Evolutionary conservation across 208 protist species (phyloP), one percentile per base, ranked within the genome.

Genomic region (Trichomonas gallinae): DNA sequence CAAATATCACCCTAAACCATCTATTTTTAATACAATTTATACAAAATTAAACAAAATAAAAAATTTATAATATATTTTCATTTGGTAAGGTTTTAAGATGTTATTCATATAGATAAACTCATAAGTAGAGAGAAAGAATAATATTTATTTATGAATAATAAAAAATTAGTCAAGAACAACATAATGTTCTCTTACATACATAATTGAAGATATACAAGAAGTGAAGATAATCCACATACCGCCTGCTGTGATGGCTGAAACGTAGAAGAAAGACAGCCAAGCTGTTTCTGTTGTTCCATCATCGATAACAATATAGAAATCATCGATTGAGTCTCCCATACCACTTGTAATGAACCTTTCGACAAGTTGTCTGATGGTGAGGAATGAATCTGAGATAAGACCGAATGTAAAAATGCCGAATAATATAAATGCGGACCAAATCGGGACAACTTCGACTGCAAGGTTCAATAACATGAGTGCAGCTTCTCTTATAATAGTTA

Each of bases 221-320:
- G 87, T 93, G 87, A 93, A 93, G 10, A 93, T 44, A 26, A 93
- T 93, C 87, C 87, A 93, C 40, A 93, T 51, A 34, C 87, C 87
- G 0, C 15, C 17, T 11, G 87, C 87, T 15, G 87, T 93, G 17
- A 93, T 51, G 0, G 44, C 36, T 48, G 40, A 42, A 17, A 93
- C 87, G 31, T 93, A 93, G 31, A 93, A 93, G 44, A 93, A 93
- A 8, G 44, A 48, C 36, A 93, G 40, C 87, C 87, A 93, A 26
- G 87, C 87, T 11, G 44, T 51, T 38, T 2, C 26, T 8, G 45
- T 31, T 51, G 87, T 93, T 51, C 87, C 87, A 51, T 93, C 87
- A 51, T 93, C 87, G 17, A 40, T 93, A 51, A 93, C n/a, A 17
- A 93, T 93, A 44, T 48, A 93, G 44, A 93, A 93, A 36, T 93